phyloP scores from a whole-genome alignment of 2,329 filamentous ascomycete genomes.

The Aspergillus neotritici region DNA sequence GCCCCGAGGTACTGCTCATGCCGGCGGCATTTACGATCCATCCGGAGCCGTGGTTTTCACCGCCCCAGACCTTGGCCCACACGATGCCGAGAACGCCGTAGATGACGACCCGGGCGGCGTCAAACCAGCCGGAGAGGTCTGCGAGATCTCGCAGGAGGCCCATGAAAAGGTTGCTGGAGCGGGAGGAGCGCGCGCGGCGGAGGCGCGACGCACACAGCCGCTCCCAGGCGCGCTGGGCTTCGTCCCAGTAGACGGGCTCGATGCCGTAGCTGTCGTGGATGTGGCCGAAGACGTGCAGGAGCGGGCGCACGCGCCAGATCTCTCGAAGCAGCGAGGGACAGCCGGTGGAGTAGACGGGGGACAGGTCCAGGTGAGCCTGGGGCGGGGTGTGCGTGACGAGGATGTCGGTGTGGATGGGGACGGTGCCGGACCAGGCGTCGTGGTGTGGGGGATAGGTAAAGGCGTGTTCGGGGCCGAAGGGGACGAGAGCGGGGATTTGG shows the following conservation, averaged over 20 bases:
- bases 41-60: constrained; percentile 42
- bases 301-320: constrained; percentile 66
- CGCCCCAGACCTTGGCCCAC: constrained; percentile 57
- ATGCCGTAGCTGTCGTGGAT: constrained; percentile 69
- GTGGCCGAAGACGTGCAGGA: constrained; percentile 79
- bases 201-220: constrained; percentile 46
- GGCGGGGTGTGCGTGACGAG: constrained; percentile 78
- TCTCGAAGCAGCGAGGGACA: constrained; percentile 67
- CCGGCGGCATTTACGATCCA: constrained; percentile 57
- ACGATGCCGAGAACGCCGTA: constrained; percentile 53
- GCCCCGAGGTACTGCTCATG: constrained; percentile 35
- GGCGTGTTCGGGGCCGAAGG: constrained; percentile 65
- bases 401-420: constrained; percentile 69
- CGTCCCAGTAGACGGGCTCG: constrained; percentile 68
- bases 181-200: constrained; percentile 18
- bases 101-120: constrained; percentile 46
- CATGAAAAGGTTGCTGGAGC: constrained; percentile 16
- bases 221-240: constrained; percentile 66
- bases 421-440: constrained; percentile 66
- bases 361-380: constrained; percentile 59
- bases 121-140: constrained; percentile 40
- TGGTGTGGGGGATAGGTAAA: constrained; percentile 66
- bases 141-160: constrained; percentile 34
- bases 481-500: constrained; percentile 62
- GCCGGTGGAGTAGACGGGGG: constrained; percentile 57